A percentile compares a stretch with the other conserved stretches of the same genome.
Evolutionary conservation across 306 rosid genomes (phyloP).

Genomic region (Oxytropis ochrocephala): DNA sequence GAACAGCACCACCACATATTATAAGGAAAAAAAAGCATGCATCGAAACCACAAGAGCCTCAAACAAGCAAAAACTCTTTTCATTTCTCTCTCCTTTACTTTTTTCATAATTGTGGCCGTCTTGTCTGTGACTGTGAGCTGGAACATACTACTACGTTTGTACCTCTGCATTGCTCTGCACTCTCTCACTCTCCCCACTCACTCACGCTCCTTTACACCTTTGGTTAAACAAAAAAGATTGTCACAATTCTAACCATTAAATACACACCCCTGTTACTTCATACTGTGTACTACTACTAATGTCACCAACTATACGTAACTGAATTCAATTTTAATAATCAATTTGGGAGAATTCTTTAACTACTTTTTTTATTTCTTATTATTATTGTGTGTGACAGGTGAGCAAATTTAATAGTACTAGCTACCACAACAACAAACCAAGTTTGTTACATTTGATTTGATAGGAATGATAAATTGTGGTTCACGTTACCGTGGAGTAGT

Average conservation of each 20-base stretch:
- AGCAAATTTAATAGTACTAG: conserved; percentile 13
- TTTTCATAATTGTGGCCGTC: conserved; percentile 28
- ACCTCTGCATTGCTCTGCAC: conserved; percentile 25
- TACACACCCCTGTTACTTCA: neutral
- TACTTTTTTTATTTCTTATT: no score
- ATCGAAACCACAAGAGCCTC: conserved; percentile 22
- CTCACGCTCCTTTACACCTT: neutral
- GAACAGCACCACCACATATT: neutral
- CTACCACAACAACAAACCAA: neutral
- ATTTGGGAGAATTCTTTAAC: no score
- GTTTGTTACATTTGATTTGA: neutral
- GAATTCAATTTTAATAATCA: conserved; percentile 12
- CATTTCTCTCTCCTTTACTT: neutral
- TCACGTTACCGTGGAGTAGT: neutral
- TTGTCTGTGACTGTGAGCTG: conserved; percentile 31
- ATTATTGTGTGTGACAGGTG: neutral
- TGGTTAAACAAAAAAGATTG: neutral
- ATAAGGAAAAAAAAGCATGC: conserved; percentile 16
- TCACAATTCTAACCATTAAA: conserved; percentile 12
- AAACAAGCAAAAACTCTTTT: neutral
- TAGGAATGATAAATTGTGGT: neutral
- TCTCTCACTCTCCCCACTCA: conserved; percentile 23
- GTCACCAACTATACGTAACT: conserved; percentile 21
- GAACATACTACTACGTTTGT: conserved; percentile 40
- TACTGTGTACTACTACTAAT: neutral